Percentiles rank a stretch among this genome's conserved stretches.
phyloP scores from a whole-genome alignment of 495 filamentous ascomycete genomes.

The Mycothermus thermophilus region DNA sequence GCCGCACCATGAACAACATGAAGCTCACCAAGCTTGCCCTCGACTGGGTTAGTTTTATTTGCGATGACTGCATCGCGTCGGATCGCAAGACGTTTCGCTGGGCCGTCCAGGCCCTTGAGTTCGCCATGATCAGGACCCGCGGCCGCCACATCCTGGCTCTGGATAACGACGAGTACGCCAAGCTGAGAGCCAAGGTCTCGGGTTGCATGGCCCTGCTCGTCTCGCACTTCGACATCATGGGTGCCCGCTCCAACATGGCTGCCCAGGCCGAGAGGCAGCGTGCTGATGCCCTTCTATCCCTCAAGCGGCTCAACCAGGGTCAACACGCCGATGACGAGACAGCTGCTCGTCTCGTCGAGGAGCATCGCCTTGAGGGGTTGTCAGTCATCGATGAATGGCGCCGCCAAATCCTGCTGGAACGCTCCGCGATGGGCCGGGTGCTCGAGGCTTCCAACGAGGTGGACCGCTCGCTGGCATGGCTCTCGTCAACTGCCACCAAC shows the following conservation, averaged over 20 bases:
- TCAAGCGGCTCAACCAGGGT: constrained; percentile 60
- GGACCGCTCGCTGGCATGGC: constrained; percentile 81
- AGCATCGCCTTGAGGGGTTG: constrained; percentile 57
- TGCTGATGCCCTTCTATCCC: constrained; percentile 61
- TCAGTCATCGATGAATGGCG: constrained; percentile 60
- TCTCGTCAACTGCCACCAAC: constrained; percentile 88
- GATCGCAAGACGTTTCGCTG: constrained; percentile 94
- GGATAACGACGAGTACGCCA: constrained; percentile 70
- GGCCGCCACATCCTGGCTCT: constrained; percentile 83
- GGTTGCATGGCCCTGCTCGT: constrained; percentile 97
- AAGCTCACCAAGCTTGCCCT: constrained; percentile 84
- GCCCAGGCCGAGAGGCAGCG: constrained; percentile 69
- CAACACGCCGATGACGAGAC: constrained; percentile 75
- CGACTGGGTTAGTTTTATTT: constrained; percentile 96
- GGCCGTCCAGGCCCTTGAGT: constrained; percentile 90
- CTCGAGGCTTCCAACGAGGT: constrained; percentile 90
- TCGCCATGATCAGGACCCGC: constrained; percentile 91
- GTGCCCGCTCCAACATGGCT: constrained; percentile 79
- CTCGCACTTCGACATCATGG: constrained; percentile 98
- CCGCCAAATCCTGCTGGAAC: constrained; percentile 70
- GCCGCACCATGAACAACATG: constrained; percentile 89
- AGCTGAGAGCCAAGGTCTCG: constrained; percentile 72
- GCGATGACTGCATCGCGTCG: constrained; percentile 90
- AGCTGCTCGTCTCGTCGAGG: constrained; percentile 55
- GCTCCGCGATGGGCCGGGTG: constrained; percentile 77